phyloP scores from a whole-genome alignment of 805 yeast species.

The Peterozyma xylosa region DNA sequence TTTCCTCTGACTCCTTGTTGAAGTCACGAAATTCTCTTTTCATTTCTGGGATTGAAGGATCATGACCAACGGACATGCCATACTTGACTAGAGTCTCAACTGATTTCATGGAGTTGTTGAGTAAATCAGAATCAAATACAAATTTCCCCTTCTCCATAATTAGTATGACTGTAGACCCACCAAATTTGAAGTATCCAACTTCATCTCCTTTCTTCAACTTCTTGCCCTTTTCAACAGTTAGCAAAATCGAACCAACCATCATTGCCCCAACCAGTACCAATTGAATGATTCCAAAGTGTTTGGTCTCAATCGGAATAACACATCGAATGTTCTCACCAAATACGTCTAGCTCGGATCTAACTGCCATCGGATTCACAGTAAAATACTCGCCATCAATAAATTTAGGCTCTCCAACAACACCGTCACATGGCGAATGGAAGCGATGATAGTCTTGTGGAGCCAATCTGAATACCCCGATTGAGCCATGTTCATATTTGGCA shows the following conservation, averaged over 20 bases:
- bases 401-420: conserved; percentile 56
- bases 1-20: conserved; percentile 36
- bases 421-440: conserved; percentile 83
- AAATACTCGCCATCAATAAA: conserved; percentile 85
- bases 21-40: conserved; percentile 39
- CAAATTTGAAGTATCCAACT: conserved; percentile 91
- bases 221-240: conserved; percentile 60
- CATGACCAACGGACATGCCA: conserved; percentile 89
- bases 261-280: conserved; percentile 90
- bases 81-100: conserved; percentile 82
- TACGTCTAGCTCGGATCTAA: conserved; percentile 80
- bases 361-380: conserved; percentile 97
- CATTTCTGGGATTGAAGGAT: conserved; percentile 39
- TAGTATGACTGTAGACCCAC: conserved; percentile 82
- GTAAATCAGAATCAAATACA: conserved; percentile 66
- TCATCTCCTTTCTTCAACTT: conserved; percentile 65
- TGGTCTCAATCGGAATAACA: conserved; percentile 67
- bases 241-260: conserved; percentile 93
- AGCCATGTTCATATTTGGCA: conserved; percentile 37
- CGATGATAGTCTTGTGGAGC: conserved; percentile 98
- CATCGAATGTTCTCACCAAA: conserved; percentile 87
- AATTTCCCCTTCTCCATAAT: conserved; percentile 47
- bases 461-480: conserved; percentile 73
- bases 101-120: conserved; percentile 55
- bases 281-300: conserved; percentile 69